Base-by-base conservation (phyloP, 345 rosid species). In the Brassica nigra region DNA sequence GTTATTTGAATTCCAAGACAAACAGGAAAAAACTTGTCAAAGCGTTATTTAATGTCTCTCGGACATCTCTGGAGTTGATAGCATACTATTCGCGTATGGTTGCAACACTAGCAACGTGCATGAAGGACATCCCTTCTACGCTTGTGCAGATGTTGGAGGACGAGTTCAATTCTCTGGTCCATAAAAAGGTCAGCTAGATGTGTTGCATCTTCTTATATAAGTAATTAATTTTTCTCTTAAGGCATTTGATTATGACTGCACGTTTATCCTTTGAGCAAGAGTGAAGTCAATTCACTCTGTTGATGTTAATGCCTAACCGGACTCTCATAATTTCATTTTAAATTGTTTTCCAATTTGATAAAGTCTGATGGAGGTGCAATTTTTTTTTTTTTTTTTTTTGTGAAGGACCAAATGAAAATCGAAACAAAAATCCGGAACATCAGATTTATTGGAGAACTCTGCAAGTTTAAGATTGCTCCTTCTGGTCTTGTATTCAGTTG, bases 401-500 rank as follows among this genome's bases (percentile, higher is more conserved):
- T 83, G 86, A 92, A 93, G 99, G 98, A 96, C 86, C 99, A 96
- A 90, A 96, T 93, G 98, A 96, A 93, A 65, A 96, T 96, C 16
- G 98, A 96, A 87, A 90, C 99, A 27, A 93, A 93, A 85, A 93
- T 93, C 81, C 88, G 97, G 83, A 96, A 96, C 85, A 93, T 91
- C 70, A 93, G 99, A 82, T 96, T 96, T 81, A 88, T 96, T 82
- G 99, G 97, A 77, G 99, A 96, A 80, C 95, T 93, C 66, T 92
- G 99, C 95, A 96, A 96, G 86, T 93, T 93, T 78, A 93, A 76
- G 83, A 88, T 93, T 77, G 94, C 90, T 36, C 88, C 95, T 57
- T 75, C 97, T 86, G 91, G 90, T 62, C 89, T 92, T 78, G 89
- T 93, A 71, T 96, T 96, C 79, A 86, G 88, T 83, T 96, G 98